These are phyloP conservation scores for Scutellaria baicalensis DNA, from an alignment of 257 asterid species.

Conservation along the genomic window DNA sequence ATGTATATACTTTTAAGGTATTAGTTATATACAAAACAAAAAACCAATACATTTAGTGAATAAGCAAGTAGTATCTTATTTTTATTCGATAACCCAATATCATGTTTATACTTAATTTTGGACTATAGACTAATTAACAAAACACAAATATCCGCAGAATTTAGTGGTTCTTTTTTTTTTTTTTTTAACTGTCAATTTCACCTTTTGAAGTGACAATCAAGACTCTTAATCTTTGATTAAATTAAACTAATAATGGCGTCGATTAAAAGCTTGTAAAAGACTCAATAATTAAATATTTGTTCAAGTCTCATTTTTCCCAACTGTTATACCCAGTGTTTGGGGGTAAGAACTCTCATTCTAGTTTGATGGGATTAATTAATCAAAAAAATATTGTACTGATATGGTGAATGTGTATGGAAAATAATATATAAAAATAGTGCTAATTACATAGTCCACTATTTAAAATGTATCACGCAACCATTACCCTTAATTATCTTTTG, in stretches of 20 bases:
- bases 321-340: constrained; percentile 40
- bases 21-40: too few species aligned
- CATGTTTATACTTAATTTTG: too few species aligned
- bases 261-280: constrained; percentile 23
- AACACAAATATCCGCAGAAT: too few species aligned
- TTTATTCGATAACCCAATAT: too few species aligned
- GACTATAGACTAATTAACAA: too few species aligned
- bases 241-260: constrained; percentile 9
- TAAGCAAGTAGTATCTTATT: too few species aligned
- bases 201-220: constrained; percentile 15
- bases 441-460: constrained; percentile 5
- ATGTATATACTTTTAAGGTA: too few species aligned
- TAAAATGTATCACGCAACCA: constrained; percentile 17
- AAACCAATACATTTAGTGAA: too few species aligned
- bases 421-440: too few species aligned
- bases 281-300: constrained; percentile 9
- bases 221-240: constrained; percentile 4
- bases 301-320: constrained; percentile 38
- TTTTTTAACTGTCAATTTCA: not conserved
- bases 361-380: not conserved
- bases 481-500: not conserved
- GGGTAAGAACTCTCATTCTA: constrained; percentile 14
- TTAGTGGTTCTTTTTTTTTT: too few species aligned
- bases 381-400: not conserved
- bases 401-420: too few species aligned